phyloP scores from a whole-genome alignment of 208 protist genomes.

The Strigomonas galati region DNA sequence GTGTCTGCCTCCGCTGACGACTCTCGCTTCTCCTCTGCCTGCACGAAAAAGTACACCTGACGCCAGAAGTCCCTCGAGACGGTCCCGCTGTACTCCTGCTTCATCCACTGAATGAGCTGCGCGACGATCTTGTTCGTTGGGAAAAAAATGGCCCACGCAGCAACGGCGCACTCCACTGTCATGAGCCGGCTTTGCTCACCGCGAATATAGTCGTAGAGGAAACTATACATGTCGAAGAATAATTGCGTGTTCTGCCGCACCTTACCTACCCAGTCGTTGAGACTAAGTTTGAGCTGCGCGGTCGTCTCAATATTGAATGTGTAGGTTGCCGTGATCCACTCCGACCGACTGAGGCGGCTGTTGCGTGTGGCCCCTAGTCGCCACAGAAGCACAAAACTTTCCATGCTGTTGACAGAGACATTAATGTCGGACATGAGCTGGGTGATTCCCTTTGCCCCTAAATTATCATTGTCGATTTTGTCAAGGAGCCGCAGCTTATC shows the following conservation, averaged over 20 bases:
- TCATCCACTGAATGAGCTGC: constrained; percentile 55
- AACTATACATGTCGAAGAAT: constrained; percentile 79
- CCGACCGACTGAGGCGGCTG: constrained; percentile 43
- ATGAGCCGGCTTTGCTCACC: constrained; percentile 73
- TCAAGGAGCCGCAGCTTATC: constrained; percentile 45
- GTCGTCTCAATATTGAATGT: constrained; percentile 43
- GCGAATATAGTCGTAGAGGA: constrained; percentile 83
- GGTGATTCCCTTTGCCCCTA: constrained; percentile 52
- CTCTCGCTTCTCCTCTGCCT: constrained; percentile 4
- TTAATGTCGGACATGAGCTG: constrained; percentile 52
- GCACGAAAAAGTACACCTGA: constrained; percentile 54
- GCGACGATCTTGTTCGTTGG: constrained; percentile 18
- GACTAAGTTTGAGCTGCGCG: constrained; percentile 35
- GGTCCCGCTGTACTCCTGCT: constrained; percentile 26
- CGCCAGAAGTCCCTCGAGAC: constrained; percentile 83
- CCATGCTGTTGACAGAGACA: constrained; percentile 39
- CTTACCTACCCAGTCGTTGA: constrained; percentile 55
- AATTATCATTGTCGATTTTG: constrained; percentile 34
- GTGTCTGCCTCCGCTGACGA: neutral
- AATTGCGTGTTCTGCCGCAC: constrained; percentile 22
- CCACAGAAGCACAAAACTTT: constrained; percentile 76
- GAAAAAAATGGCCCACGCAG: constrained; percentile 72
- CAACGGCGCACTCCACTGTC: constrained; percentile 34
- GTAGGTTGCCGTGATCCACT: constrained; percentile 77
- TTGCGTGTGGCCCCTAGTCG: constrained; percentile 53